phyloP scores from a whole-genome alignment of 495 filamentous ascomycete genomes.

The Neurospora sp. region DNA sequence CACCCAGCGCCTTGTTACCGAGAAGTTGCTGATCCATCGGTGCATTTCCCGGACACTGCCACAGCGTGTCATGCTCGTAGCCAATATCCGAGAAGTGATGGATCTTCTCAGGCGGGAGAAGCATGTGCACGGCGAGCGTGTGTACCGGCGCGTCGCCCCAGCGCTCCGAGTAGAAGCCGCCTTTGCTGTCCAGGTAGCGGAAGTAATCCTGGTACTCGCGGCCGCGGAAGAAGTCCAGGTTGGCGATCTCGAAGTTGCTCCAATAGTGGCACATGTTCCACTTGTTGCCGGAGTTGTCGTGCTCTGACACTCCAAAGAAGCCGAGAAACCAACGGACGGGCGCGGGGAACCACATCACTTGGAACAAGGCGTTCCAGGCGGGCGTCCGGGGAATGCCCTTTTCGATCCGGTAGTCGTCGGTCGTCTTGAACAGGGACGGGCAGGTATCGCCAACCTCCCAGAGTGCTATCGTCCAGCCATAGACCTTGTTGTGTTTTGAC shows the following conservation, averaged over 20 bases:
- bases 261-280: conserved; percentile 50
- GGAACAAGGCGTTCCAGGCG: conserved; percentile 31
- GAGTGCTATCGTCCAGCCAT: conserved; percentile 44
- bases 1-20: conserved; percentile 21
- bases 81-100: conserved; percentile 47
- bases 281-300: conserved; percentile 25
- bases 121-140: conserved; percentile 40
- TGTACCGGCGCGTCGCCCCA: conserved; percentile 51
- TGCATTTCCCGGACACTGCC: conserved; percentile 37
- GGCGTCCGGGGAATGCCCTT: conserved; percentile 20
- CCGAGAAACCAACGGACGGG: conserved; percentile 27
- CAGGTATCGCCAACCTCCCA: conserved; percentile 41
- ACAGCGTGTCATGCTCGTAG: conserved; percentile 42
- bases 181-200: conserved; percentile 33
- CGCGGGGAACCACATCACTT: conserved; percentile 30
- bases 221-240: conserved; percentile 43
- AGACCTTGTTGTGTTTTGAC: conserved; percentile 39
- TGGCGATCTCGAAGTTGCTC: conserved; percentile 50
- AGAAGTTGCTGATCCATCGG: conserved; percentile 28
- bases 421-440: conserved; percentile 37
- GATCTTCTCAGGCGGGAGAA: conserved; percentile 36
- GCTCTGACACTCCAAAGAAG: conserved; percentile 22
- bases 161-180: conserved; percentile 47
- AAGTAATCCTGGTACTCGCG: conserved; percentile 40
- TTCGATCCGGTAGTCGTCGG: conserved; percentile 32